These are phyloP conservation scores for Eucalyptus curtisii DNA, from an alignment of 345 rosid genomes.

Conservation along the genomic window DNA sequence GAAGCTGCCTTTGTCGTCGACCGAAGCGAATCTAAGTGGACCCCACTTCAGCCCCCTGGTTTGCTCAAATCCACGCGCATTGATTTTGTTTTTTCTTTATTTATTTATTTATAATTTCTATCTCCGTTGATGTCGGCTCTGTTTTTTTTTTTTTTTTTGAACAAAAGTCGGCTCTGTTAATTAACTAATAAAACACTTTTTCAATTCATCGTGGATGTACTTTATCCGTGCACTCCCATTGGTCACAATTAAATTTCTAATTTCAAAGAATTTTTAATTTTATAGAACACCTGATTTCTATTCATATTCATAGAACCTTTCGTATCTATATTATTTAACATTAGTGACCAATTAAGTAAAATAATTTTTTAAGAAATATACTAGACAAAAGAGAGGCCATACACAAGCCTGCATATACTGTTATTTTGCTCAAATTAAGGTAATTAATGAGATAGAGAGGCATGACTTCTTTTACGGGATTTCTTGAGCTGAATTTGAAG, in stretches of 20 bases:
- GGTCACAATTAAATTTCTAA: too few relatives aligned
- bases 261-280: too few relatives aligned
- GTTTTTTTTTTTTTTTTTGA: too few relatives aligned
- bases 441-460: not conserved
- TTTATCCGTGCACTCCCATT: too few relatives aligned
- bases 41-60: not conserved
- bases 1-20: fast-evolving
- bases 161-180: too few relatives aligned
- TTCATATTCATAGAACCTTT: fast-evolving
- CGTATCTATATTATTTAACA: fast-evolving
- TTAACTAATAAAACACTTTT: too few relatives aligned
- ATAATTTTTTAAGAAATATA: fast-evolving
- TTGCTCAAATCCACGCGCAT: not conserved
- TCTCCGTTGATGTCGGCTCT: too few relatives aligned
- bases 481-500: not conserved
- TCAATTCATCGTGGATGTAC: too few relatives aligned
- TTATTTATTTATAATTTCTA: too few relatives aligned
- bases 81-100: not conserved
- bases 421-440: not conserved
- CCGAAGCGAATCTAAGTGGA: not conserved
- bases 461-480: fast-evolving
- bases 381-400: not conserved
- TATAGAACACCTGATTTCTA: fast-evolving
- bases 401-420: too few relatives aligned
- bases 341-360: too few relatives aligned